Evolutionary conservation across 305 asterid species (phyloP), one percentile per base, ranked within the genome.

Genomic region (Lippia alba): DNA sequence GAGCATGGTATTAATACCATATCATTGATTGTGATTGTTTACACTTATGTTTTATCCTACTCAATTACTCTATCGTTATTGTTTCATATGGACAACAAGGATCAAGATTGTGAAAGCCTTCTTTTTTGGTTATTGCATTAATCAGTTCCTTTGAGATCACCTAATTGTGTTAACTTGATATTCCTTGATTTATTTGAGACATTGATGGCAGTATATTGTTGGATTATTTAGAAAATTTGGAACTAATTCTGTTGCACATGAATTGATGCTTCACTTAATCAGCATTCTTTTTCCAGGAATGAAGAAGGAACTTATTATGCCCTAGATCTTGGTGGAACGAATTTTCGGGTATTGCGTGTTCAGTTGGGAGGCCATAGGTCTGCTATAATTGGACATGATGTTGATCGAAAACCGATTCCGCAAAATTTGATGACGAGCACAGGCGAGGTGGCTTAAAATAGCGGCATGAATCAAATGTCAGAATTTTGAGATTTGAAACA

Each of bases 241-340:
- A 24, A 36, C 11, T 51, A 24, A 7, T 51, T 51, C n/a, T 48
- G 41, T 5, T 49, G 18, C 15, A 8, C 49, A 5, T 3, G 49
- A 12, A 18, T 36, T 10, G 24, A 15, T 49, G 50, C 56, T 69
- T 39, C 18, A 45, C 69, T 10, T 75, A 60, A 41, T 36, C n/a
- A 12, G 59, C 56, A 64, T 30, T 51, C 46, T 9, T 24, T 33
- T 44, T 74, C 49, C 87, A 92, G 96, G 85, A 83, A 80, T 9
- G 96, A 92, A 64, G 77, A 83, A 50, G 98, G 98, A 44, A 79
- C 64, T 56, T 88, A 77, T 81, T 90, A 88, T 32, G 92, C 87
- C 9, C 82, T 92, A 49, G 91, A 92, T 85, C 94, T 92, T 61
- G 96, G 96, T 53, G 91, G 92, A 64, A 88, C 96, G 19, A 88